Evolutionary conservation across 805 yeast genomes (phyloP), one percentile per base, ranked within the genome.

Genomic region (Kodamaea kaohsiungensis): DNA sequence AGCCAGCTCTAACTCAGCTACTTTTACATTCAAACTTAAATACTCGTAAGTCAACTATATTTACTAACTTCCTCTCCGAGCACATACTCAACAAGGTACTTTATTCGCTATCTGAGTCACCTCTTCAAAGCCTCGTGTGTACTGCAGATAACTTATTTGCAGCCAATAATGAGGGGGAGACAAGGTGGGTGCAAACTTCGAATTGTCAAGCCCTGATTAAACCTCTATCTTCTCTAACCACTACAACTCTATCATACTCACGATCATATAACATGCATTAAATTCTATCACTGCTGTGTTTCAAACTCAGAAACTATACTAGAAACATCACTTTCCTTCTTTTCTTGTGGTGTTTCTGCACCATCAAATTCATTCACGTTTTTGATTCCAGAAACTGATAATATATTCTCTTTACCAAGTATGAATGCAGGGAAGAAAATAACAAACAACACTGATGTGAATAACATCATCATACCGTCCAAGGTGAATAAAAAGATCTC

Each of bases 401-500:
- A 42, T 4, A 42, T 40, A 9, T 49, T 51, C 39, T 56, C 91
- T 52, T 80, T 82, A 27, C 80, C 79, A 61, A 83, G 80, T 1
- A 82, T 81, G 38, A 78, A 63, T 0, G 88, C 89, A 0, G 96
- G 96, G 64, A 87, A 86, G 64, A 80, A 76, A 1, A 81, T 66
- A 16, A 65, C 53, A 45, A 56, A 63, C 7, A 66, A 49, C 2
- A 57, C 40, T 39, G 65, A 56, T 9, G 72, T 53, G 30, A 68
- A 51, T 49, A 63, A 58, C 7, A 69, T 64, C 68, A 69, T 64
- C 45, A 66, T 39, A 1, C 67, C 75, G 48, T 72, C 76, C 30
- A 71, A 56, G 1, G 65, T 58, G 61, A 69, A 54, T 0, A 88
- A 72, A 63, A 84, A 67, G 3, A 75, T 65, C 2, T 78, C 64